Conservation (phyloP, 1,139 yeast genomes). For the Candida buenavistaensis region DNA sequence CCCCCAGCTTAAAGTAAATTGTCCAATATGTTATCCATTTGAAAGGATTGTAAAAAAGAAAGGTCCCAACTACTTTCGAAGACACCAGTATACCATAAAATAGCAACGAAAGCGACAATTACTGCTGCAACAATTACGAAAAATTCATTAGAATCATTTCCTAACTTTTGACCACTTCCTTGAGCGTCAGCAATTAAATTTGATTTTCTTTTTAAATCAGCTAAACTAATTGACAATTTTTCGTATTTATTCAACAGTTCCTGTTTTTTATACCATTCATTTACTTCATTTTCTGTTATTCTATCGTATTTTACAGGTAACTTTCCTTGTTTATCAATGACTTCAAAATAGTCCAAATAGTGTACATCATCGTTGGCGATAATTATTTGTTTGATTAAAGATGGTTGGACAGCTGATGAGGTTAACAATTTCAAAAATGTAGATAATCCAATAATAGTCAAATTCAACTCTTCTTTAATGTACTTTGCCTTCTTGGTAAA, state of each 20-base stretch:
- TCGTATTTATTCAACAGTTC: background rate
- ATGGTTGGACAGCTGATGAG: background rate
- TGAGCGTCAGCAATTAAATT: background rate
- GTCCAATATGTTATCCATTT: too few relatives aligned
- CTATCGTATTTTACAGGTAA: slow-evolving; percentile 4
- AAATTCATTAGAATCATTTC: background rate
- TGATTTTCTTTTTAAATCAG: slow-evolving; percentile 3
- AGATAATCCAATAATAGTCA: slow-evolving; percentile 1
- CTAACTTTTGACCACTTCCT: too few relatives aligned
- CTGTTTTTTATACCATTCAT: background rate
- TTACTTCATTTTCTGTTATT: slow-evolving; percentile 1
- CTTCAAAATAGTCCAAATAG: slow-evolving; percentile 2
- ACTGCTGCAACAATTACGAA: background rate
- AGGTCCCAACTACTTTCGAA: background rate
- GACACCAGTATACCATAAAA: background rate
- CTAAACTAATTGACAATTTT: background rate
- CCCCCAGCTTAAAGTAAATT: too few relatives aligned
- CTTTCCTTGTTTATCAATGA: background rate
- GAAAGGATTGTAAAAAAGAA: background rate
- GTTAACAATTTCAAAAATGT: slow-evolving; percentile 2
- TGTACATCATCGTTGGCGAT: slow-evolving; percentile 5
- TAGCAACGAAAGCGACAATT: background rate
- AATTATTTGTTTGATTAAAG: background rate
- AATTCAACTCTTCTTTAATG: slow-evolving; percentile 1
- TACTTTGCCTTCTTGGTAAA: slow-evolving; percentile 3